Conservation (phyloP, 2,329 filamentous ascomycete genomes). For the Scolecobasidium constrictum region DNA sequence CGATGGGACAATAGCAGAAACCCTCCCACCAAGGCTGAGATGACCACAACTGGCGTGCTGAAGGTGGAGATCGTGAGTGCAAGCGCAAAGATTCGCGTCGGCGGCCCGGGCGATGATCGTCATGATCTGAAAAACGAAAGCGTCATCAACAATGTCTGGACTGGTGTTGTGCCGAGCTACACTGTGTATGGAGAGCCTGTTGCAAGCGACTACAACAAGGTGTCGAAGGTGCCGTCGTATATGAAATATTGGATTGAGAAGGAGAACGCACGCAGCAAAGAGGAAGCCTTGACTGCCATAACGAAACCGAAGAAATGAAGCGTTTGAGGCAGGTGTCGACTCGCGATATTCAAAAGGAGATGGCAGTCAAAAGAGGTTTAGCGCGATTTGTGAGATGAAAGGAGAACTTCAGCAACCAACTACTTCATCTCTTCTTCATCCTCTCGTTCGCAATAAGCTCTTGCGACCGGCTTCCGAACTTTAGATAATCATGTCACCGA, state of each 20-base stretch:
- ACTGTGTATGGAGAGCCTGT: conserved; percentile 22
- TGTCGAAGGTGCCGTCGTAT: conserved; percentile 9
- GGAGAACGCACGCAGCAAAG: conserved; percentile 8
- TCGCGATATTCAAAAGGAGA: no score
- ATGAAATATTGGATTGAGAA: conserved; percentile 7
- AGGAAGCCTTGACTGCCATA: conserved; percentile 2
- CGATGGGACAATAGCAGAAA: conserved; percentile 21
- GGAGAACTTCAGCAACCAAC: no score
- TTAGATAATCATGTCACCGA: no score
- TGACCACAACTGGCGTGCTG: conserved; percentile 20
- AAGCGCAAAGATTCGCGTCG: conserved; percentile 22
- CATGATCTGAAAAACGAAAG: conserved; percentile 19
- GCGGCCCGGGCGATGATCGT: conserved; percentile 23
- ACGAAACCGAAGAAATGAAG: conserved; percentile 6
- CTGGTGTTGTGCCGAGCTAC: conserved; percentile 25
- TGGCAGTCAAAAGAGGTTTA: no score
- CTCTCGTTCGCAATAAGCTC: no score
- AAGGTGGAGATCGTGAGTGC: conserved; percentile 18
- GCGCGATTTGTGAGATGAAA: no score
- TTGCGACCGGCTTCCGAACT: no score
- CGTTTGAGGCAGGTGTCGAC: not conserved
- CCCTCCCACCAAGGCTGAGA: conserved; percentile 20
- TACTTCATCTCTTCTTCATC: no score
- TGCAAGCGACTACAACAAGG: conserved; percentile 17
- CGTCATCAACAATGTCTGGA: conserved; percentile 20